Percentiles rank a stretch among this genome's conserved stretches.
phyloP scores from a whole-genome alignment of 495 filamentous ascomycete genomes.

The Clavariopsis aquatica region DNA sequence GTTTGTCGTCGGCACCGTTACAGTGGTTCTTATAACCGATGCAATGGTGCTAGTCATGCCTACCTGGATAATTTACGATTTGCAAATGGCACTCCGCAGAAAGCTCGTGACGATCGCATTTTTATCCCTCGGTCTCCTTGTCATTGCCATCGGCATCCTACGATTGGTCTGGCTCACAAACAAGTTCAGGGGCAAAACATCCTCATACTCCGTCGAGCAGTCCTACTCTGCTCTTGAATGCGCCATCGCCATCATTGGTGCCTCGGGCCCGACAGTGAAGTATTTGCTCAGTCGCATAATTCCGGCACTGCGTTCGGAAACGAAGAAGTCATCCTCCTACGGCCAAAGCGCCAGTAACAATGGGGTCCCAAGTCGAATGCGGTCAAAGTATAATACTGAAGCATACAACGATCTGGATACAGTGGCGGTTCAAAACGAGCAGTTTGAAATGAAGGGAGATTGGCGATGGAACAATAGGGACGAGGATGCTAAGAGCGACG shows the following conservation, averaged over 20 bases:
- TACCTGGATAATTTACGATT: conserved; percentile 23
- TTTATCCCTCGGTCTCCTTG: conserved; percentile 23
- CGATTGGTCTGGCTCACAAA: conserved; percentile 14
- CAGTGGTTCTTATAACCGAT: conserved; percentile 18
- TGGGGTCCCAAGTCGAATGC: not conserved
- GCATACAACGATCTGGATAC: conserved; percentile 16
- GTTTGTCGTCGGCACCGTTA: conserved; percentile 11
- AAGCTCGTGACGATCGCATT: conserved; percentile 20
- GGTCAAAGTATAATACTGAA: conserved; percentile 2
- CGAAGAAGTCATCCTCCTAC: not conserved
- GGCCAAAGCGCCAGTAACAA: conserved; percentile 2
- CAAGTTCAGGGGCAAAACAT: not conserved
- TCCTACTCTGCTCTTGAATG: conserved; percentile 14
- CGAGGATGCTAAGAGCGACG: conserved; percentile 22
- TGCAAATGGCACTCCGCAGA: conserved; percentile 12
- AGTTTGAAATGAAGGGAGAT: conserved; percentile 22
- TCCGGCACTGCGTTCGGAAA: not conserved
- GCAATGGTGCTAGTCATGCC: conserved; percentile 17
- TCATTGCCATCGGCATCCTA: conserved; percentile 13
- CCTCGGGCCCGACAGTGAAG: conserved; percentile 22
- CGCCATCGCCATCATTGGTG: conserved; percentile 21
- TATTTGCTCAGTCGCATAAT: conserved; percentile 9
- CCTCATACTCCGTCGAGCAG: conserved; percentile 2
- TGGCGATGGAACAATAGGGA: conserved; percentile 10
- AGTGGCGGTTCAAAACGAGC: not conserved